A percentile compares a stretch with the other conserved stretches of the same genome.
phyloP scores from a whole-genome alignment of 2,329 filamentous ascomycete species.

The Diaporthe velutina region DNA sequence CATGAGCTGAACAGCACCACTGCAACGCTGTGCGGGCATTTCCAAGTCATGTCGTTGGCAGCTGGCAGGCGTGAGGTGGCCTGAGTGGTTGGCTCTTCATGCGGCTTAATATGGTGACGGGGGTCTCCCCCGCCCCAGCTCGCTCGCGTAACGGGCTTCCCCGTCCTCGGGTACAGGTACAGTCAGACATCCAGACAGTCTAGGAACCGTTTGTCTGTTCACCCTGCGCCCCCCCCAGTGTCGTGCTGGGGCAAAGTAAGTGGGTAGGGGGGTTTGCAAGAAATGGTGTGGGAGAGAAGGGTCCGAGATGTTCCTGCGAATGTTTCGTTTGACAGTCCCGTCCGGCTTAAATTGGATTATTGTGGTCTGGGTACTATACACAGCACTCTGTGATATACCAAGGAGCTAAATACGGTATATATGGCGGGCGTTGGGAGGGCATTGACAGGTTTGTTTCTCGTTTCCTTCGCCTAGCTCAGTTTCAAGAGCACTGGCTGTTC shows the following conservation, averaged over 20 bases:
- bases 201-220: constrained; percentile 17
- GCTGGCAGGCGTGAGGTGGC: constrained; percentile 5
- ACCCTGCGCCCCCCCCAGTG: not conserved
- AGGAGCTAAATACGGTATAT: not conserved
- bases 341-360: not conserved
- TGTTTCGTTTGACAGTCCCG: constrained; percentile 22
- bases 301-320: constrained; percentile 5
- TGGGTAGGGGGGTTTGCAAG: not conserved
- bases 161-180: constrained; percentile 29
- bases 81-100: constrained; percentile 29
- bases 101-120: constrained; percentile 29
- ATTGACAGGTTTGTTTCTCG: constrained; percentile 8
- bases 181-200: constrained; percentile 8
- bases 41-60: constrained; percentile 32
- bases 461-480: constrained; percentile 13
- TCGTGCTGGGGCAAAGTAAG: not conserved
- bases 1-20: constrained; percentile 30
- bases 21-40: constrained; percentile 25
- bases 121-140: constrained; percentile 29
- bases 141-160: constrained; percentile 31
- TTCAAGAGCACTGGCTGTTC: constrained; percentile 3
- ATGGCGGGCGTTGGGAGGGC: not conserved
- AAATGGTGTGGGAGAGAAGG: not conserved
- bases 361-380: not conserved
- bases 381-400: constrained; percentile 7